Conservation (phyloP, 148 eudicot genomes). For the Suaeda aralocaspica region DNA sequence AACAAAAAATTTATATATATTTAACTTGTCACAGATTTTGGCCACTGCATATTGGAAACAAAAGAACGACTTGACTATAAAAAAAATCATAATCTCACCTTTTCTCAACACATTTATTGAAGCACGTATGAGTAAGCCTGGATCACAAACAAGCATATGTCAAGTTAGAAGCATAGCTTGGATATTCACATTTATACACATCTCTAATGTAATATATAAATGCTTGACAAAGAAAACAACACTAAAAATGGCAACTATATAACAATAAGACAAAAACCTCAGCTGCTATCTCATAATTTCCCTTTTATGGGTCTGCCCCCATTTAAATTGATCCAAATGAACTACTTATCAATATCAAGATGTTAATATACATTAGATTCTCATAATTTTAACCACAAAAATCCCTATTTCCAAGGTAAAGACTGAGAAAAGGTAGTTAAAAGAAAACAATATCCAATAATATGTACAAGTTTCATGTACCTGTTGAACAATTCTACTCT, state of each 20-base stretch:
- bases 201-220: too few species aligned
- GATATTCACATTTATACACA: too few species aligned
- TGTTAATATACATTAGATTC: too few species aligned
- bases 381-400: not conserved
- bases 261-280: too few species aligned
- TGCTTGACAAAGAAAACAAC: too few species aligned
- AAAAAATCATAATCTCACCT: constrained; percentile 36
- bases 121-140: constrained; percentile 79
- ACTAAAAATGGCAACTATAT: not conserved
- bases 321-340: too few species aligned
- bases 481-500: constrained; percentile 76
- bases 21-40: not conserved
- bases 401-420: not conserved
- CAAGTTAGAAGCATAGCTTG: constrained; percentile 9
- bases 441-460: not conserved
- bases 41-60: not conserved
- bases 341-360: too few species aligned
- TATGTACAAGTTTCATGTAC: too few species aligned
- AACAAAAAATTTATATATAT: constrained; percentile 8
- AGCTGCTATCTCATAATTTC: not conserved
- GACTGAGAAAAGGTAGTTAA: not conserved
- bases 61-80: not conserved
- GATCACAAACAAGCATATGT: constrained; percentile 20
- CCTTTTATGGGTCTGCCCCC: too few species aligned
- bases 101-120: constrained; percentile 64